Evolutionary conservation across 306 rosid genomes (phyloP), one percentile per base, ranked within the genome.

Genomic region (Vicia villosa): DNA sequence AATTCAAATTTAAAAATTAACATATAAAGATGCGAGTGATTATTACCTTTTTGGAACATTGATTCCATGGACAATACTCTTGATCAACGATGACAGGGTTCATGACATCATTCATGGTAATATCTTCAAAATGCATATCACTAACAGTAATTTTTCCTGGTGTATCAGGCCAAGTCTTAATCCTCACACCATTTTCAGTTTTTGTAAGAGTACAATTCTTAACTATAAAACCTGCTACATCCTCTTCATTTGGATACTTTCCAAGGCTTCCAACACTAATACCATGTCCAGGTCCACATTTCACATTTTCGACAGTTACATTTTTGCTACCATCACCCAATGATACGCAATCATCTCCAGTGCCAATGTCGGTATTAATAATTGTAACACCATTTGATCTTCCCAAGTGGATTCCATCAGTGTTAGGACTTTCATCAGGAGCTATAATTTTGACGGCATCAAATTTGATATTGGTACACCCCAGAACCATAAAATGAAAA

Each of bases 241-340:
- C 13, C 3, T 12, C 14, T 36, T 34, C 73, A 19, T 4, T 13
- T 19, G 46, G 0, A 17, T 34, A 68, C 50, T 37, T 68, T 4
- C 73, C 63, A 19, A 68, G 73, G 37, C 62, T 68, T 63, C 73
- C 73, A 68, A 68, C 37, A 68, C 73, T 51, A 36, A 68, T 68
- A 9, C 45, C 45, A 41, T 41, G 45, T 10, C 45, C 45, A 41
- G 45, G 45, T 41, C 45, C 45, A 41, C 45, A 41, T 1, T 41
- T n/a, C n/a, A n/a, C n/a, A n/a, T n/a, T n/a, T n/a, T n/a, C n/a
- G n/a, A n/a, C n/a, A n/a, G n/a, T n/a, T n/a, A n/a, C n/a, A n/a
- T n/a, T n/a, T n/a, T n/a, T n/a, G n/a, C n/a, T n/a, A n/a, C n/a
- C n/a, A n/a, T n/a, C n/a, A n/a, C n/a, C n/a, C n/a, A n/a, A n/a